These are phyloP conservation scores for Ganoderma multipileum DNA, from an alignment of 1,284 basidiomycete genomes.

Conservation along the genomic window DNA sequence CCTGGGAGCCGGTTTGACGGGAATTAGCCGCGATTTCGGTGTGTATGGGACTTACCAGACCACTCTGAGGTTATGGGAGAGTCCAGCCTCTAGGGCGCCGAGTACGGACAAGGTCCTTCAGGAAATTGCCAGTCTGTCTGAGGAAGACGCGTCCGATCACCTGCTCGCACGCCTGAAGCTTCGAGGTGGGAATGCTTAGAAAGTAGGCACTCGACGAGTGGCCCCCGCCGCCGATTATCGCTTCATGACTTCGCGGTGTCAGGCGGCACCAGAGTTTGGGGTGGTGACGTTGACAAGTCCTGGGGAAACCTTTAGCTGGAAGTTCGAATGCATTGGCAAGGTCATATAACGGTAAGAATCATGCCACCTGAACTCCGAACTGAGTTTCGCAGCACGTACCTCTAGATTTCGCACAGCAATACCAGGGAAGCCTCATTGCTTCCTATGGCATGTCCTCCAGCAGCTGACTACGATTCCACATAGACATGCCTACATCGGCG, in stretches of 20 bases:
- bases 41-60: constrained; percentile 9
- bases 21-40: constrained; percentile 7
- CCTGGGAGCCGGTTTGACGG: constrained; percentile 20
- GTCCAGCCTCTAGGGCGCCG: constrained; percentile 15
- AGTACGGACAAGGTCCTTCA: constrained; percentile 8
- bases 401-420: neutral
- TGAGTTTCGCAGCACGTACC: neutral
- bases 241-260: neutral
- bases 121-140: neutral
- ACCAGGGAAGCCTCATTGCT: neutral
- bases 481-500: neutral
- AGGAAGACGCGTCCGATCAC: neutral
- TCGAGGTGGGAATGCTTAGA: constrained; percentile 14
- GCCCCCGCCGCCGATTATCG: neutral
- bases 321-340: neutral
- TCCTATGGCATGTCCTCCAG: neutral
- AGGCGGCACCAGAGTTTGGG: neutral
- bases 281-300: neutral
- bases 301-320: neutral
- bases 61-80: neutral
- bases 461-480: neutral
- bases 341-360: neutral
- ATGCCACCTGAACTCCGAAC: neutral
- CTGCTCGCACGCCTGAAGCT: constrained; percentile 3
- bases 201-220: constrained; percentile 3